A percentile compares a stretch with the other conserved stretches of the same genome.
phyloP scores from a whole-genome alignment of 306 rosid genomes.

The Malus asiatica region DNA sequence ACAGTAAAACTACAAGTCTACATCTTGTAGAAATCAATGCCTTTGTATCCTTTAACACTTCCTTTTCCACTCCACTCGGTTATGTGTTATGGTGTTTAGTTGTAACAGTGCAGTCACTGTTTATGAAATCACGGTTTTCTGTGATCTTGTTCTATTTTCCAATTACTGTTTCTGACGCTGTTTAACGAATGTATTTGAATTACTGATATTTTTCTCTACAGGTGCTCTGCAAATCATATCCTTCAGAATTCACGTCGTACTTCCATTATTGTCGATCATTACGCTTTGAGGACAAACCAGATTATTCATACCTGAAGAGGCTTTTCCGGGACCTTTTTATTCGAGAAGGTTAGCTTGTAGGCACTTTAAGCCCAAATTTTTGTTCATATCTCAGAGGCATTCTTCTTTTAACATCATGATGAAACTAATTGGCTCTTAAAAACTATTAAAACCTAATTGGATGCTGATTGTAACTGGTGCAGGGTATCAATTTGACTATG shows the following conservation, averaged over 20 bases:
- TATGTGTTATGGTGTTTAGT: background rate
- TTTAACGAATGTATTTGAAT: background rate
- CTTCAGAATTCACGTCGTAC: constrained; percentile 82
- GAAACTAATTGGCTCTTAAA: constrained; percentile 2
- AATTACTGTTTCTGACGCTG: background rate
- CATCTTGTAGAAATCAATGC: background rate
- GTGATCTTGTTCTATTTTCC: background rate
- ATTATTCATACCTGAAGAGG: constrained; percentile 88
- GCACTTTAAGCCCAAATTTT: background rate
- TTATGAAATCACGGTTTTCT: background rate
- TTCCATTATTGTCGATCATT: constrained; percentile 87
- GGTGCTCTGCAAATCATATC: constrained; percentile 85
- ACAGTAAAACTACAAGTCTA: background rate
- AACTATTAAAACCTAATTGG: background rate
- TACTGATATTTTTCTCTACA: constrained; percentile 16
- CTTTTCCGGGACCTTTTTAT: constrained; percentile 93
- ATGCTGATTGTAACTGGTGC: constrained; percentile 19
- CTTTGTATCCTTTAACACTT: background rate
- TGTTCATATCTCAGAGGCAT: background rate
- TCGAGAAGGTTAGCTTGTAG: constrained; percentile 66
- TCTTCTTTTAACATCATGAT: constrained; percentile 2
- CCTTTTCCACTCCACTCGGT: too few species aligned
- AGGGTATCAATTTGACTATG: constrained; percentile 97
- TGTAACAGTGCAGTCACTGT: background rate
- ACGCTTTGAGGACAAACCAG: constrained; percentile 96